phyloP scores from a whole-genome alignment of 1,284 basidiomycete species.

The Austroboletus niveus region DNA sequence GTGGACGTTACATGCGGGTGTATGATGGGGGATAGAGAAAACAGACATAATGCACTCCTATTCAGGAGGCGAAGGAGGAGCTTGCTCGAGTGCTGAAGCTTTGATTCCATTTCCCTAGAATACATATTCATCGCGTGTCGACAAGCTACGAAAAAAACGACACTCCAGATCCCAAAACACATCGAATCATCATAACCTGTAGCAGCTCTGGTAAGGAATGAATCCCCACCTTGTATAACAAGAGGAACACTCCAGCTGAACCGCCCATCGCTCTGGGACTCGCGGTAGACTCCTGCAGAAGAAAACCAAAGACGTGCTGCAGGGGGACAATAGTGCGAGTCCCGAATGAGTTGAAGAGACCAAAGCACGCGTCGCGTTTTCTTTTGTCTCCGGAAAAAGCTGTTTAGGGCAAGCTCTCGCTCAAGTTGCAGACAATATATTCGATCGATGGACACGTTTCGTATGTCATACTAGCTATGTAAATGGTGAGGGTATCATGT shows the following conservation, averaged over 20 bases:
- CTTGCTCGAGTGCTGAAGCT: too few species aligned
- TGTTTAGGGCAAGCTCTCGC: conserved; percentile 18
- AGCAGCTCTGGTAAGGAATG: conserved; percentile 53
- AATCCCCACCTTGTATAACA: conserved; percentile 27
- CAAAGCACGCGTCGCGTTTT: too few species aligned
- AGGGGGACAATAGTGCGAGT: conserved; percentile 55
- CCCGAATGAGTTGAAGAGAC: conserved; percentile 39
- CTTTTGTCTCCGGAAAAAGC: not conserved
- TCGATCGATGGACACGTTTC: not conserved
- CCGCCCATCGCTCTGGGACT: conserved; percentile 41
- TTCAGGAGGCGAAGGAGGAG: too few species aligned
- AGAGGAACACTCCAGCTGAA: conserved; percentile 47
- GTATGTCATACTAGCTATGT: not conserved
- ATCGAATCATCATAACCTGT: conserved; percentile 16
- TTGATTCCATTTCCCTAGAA: too few species aligned
- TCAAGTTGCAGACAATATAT: not conserved
- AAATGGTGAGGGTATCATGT: conserved; percentile 3
- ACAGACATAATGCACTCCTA: too few species aligned
- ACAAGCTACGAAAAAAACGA: too few species aligned
- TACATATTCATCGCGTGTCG: too few species aligned
- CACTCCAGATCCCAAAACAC: too few species aligned
- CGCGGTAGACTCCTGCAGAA: conserved; percentile 51
- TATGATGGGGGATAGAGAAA: too few species aligned
- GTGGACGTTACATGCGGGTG: too few species aligned
- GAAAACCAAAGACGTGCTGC: conserved; percentile 22